phyloP scores from a whole-genome alignment of 768 basidiomycete genomes.

The Serendipita sp. region DNA sequence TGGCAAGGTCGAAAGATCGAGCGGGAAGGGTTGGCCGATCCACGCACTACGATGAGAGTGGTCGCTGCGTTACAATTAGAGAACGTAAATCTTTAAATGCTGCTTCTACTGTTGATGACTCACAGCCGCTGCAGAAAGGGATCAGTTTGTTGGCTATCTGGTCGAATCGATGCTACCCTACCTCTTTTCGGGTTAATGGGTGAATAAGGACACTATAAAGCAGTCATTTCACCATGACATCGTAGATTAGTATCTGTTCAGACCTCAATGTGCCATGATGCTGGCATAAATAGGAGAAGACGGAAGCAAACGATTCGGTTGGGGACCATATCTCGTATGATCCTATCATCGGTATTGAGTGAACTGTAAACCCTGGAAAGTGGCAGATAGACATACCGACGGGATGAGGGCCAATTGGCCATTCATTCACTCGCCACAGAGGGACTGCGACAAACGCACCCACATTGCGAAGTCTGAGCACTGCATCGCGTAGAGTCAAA shows the following conservation, averaged over 20 bases:
- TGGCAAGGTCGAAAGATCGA: conserved; percentile 44
- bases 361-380: neutral
- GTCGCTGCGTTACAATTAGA: conserved; percentile 29
- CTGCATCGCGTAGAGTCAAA: conserved; percentile 50
- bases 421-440: conserved; percentile 49
- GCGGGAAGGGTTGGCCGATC: conserved; percentile 55
- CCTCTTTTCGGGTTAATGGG: conserved; percentile 56
- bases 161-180: conserved; percentile 17
- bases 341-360: conserved; percentile 24
- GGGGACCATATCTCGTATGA: conserved; percentile 80
- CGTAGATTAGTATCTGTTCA: neutral
- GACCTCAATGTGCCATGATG: conserved; percentile 52
- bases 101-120: neutral
- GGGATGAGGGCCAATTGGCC: conserved; percentile 60
- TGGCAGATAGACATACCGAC: conserved; percentile 32
- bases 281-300: conserved; percentile 58
- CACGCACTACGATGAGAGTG: conserved; percentile 55
- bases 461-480: conserved; percentile 50
- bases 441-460: conserved; percentile 72
- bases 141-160: too few relatives aligned
- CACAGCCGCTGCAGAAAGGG: conserved; percentile 31
- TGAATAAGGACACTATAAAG: conserved; percentile 52
- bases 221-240: neutral
- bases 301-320: conserved; percentile 50
- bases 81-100: neutral